Base-by-base conservation (phyloP, 116 monocot genomes). In the Zostera marina region DNA sequence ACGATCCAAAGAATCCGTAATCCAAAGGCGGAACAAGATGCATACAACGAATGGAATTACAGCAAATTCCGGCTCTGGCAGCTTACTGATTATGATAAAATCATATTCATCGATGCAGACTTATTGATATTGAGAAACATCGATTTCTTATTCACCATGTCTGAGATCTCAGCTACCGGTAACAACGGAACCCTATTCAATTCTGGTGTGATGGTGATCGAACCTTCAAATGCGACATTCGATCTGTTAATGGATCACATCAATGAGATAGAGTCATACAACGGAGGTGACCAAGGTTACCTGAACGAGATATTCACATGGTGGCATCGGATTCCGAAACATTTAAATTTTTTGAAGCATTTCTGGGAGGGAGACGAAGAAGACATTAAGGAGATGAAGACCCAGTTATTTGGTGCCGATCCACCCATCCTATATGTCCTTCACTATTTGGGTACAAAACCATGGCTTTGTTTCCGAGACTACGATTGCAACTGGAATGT, bases 1-100 rank as follows among this genome's bases (percentile, higher is more conserved):
- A 81, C 73, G 0, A 88, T 93, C 17, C 66, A 88, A 55, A 71
- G 92, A 67, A 93, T 93, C 55, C 71, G 93, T 17, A 93, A 88
- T 26, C 93, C 93, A 11, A 92, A 84, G 54, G 92, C 92, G 1
- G 74, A 74, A 66, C 70, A 56, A 0, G 81, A 92, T 52, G 81
- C 92, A 14, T 92, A 92, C 42, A 92, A 92, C 21, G 92, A 92
- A 55, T 92, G 87, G 87, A 93, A 93, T 72, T 93, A 93, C 75
- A 93, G 93, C 77, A 93, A 93, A 68, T 93, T 93, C 71, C 66
- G 93, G 21, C 77, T 93, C 1, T 93, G 93, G 93, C 93, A 93
- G 61, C 81, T 93, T 1, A 93, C 93, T 0, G 88, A 93, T 44
- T 93, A 93, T 42, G 88, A 87, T 61, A 93, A 84, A 73, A 54